These are phyloP conservation scores for Protostelium mycophagum DNA, from an alignment of 78 protist species.

Conservation along the genomic window DNA sequence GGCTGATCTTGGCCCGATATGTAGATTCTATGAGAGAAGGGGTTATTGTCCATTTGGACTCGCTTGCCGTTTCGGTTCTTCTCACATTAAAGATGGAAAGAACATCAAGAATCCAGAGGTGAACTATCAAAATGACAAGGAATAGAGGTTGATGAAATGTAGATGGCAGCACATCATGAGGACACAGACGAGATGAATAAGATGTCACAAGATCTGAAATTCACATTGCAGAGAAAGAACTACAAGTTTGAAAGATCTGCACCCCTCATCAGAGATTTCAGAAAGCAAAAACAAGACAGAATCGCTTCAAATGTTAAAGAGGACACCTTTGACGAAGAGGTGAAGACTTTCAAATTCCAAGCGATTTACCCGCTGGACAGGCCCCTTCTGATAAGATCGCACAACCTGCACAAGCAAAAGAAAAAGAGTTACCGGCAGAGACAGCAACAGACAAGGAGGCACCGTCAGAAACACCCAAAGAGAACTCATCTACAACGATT, in stretches of 20 bases:
- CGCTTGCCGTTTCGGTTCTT: constrained; percentile 29
- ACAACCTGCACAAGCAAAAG: constrained; percentile 2
- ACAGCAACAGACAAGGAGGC: background rate
- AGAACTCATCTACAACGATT: background rate
- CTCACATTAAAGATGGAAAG: constrained; percentile 23
- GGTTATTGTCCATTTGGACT: constrained; percentile 58
- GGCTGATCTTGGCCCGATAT: constrained; percentile 11
- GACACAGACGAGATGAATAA: background rate
- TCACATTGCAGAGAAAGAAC: constrained; percentile 7
- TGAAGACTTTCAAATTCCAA: too few species aligned
- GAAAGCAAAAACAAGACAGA: background rate
- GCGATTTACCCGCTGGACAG: too few species aligned
- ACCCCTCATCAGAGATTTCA: background rate
- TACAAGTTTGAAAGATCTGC: background rate
- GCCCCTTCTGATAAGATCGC: constrained; percentile 1
- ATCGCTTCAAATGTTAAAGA: background rate
- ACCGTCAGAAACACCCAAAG: background rate
- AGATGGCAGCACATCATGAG: background rate
- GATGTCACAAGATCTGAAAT: background rate
- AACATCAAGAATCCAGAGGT: constrained; percentile 5
- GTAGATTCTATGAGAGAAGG: constrained; percentile 23
- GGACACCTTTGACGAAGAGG: background rate
- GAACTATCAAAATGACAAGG: background rate
- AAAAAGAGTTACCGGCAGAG: background rate
- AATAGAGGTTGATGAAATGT: background rate